Conservation (phyloP, 2,329 filamentous ascomycete species). For the Mycosphaerella sp. region DNA sequence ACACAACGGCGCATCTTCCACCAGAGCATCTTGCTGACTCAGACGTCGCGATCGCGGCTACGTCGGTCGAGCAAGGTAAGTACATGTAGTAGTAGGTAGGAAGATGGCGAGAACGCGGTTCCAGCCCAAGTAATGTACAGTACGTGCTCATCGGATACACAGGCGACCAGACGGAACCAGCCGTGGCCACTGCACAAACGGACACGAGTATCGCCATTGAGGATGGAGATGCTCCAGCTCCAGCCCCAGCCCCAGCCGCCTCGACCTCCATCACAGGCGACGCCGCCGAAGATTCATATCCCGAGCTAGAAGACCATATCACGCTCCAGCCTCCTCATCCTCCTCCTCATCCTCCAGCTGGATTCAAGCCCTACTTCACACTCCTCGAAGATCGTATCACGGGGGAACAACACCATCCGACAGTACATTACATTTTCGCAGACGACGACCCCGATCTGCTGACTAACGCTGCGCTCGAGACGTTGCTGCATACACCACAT, state of each 20-base stretch:
- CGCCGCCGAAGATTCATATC: slow-evolving; percentile 19
- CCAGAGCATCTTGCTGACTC: not conserved
- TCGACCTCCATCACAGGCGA: slow-evolving; percentile 6
- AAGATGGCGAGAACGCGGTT: not conserved
- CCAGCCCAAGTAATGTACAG: not conserved
- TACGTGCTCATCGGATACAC: not conserved
- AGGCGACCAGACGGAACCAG: not conserved
- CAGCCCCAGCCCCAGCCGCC: not conserved
- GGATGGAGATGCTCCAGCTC: slow-evolving; percentile 7
- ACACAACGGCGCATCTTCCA: not conserved
- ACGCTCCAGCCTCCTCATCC: slow-evolving; percentile 25
- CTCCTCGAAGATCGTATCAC: slow-evolving; percentile 71
- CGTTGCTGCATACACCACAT: slow-evolving; percentile 31
- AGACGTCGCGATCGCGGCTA: not conserved
- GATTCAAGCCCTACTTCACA: slow-evolving; percentile 78
- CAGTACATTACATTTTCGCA: slow-evolving; percentile 84
- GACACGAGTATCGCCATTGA: slow-evolving; percentile 11
- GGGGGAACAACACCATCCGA: slow-evolving; percentile 71
- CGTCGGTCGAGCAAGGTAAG: not conserved
- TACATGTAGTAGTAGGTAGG: not conserved
- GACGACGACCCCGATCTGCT: slow-evolving; percentile 81
- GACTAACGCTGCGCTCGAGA: slow-evolving; percentile 56
- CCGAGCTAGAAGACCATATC: slow-evolving; percentile 15
- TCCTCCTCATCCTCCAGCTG: slow-evolving; percentile 18
- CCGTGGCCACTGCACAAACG: not conserved